phyloP scores from a whole-genome alignment of 345 rosid genomes.

The Citrus trifoliata region DNA sequence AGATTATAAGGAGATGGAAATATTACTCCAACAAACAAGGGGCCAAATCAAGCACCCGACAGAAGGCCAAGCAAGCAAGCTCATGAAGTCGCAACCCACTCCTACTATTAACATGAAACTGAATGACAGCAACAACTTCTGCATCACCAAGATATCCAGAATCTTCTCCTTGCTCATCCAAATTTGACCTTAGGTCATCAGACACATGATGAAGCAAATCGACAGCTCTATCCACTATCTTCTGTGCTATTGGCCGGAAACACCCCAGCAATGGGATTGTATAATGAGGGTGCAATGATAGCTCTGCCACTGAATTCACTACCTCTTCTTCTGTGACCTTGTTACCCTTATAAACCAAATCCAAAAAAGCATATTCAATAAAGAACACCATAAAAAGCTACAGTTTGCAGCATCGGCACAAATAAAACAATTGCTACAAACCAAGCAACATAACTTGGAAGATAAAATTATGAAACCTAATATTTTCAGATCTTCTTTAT shows the following conservation, averaged over 20 bases:
- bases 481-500: neutral
- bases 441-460: neutral
- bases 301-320: constrained; percentile 46
- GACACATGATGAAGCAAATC: constrained; percentile 45
- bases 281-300: constrained; percentile 60
- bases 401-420: neutral
- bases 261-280: constrained; percentile 69
- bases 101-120: constrained; percentile 49
- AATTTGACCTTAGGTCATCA: constrained; percentile 48
- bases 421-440: neutral
- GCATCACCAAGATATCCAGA: constrained; percentile 30
- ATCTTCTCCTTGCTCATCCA: constrained; percentile 12
- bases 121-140: constrained; percentile 47
- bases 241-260: constrained; percentile 50
- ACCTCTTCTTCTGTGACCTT: constrained; percentile 52
- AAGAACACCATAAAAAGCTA: neutral
- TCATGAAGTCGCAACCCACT: constrained; percentile 76
- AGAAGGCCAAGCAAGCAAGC: constrained; percentile 81
- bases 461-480: neutral
- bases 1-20: neutral
- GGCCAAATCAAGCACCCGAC: constrained; percentile 78
- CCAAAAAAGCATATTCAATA: constrained; percentile 10
- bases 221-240: constrained; percentile 60
- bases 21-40: constrained; percentile 59
- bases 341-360: constrained; percentile 38